Base-by-base conservation (phyloP, 2,329 filamentous ascomycete species). In the Beauveria asiatica region DNA sequence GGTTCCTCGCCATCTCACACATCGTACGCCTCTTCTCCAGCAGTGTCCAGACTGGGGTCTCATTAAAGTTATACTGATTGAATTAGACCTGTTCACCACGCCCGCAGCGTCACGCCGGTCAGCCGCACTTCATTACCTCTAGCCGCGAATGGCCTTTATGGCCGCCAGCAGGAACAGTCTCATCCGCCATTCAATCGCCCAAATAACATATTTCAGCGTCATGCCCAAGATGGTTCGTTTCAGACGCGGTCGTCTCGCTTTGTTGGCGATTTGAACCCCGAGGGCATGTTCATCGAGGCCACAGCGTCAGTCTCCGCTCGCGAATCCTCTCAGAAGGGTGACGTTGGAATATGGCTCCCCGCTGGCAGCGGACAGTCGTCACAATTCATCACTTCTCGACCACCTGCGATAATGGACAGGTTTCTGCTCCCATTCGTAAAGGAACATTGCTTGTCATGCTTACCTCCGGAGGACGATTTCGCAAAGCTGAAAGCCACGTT, bases 221-320 rank as follows among this genome's bases (percentile, higher is more conserved):
- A 62, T 49, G 2, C 59, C 44, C 61, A 45, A 33, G 65, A 45
- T 30, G 68, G 59, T 16, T 56, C 65, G 3, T 62, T 66, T 13
- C 66, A 65, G 37, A 60, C 68, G 10, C 67, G 68, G 44, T 71
- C 73, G 0, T 74, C 73, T 1, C 78, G 82, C 7, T 85, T 84
- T 59, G 78, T 85, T 42, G 81, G 82, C 19, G 82, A 85, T 65
- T 66, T 84, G 30, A 85, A 83, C 64, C 83, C 83, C 2, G 83
- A 85, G 67, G 79, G 79, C 61, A 80, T 85, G 67, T 82, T 86
- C 60, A 74, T 83, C 64, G 80, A 83, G 64, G 81, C 80, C 1
- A 80, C 80, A 2, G 71, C 71, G 3, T 70, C 72, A 3, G 67
- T 66, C 7, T 70, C 70, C 0, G 58, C 70, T 21, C 67, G 70